Percentiles rank a stretch among this genome's conserved stretches.
These are phyloP conservation scores for Wickerhamomyces rabaulensis DNA, from an alignment of 805 yeast genomes.

Conservation along the genomic window DNA sequence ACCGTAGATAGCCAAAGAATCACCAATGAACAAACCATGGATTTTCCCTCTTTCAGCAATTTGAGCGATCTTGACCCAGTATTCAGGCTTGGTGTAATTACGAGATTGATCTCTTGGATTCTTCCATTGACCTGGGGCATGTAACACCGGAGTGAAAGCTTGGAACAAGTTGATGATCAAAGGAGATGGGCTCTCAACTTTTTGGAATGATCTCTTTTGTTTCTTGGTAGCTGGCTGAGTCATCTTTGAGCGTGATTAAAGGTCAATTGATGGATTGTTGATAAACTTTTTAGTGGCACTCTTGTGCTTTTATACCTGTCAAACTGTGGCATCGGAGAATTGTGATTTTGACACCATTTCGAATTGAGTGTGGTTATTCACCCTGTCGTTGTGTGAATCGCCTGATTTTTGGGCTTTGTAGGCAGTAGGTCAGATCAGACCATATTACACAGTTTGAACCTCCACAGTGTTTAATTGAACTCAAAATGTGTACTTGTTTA, in stretches of 20 bases:
- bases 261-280: background rate
- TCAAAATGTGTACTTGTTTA: too few species aligned
- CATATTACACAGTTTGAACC: background rate
- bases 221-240: background rate
- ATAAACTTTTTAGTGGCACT: background rate
- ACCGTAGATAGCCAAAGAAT: constrained; percentile 7
- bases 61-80: constrained; percentile 34
- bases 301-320: background rate
- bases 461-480: too few species aligned
- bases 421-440: background rate
- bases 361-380: background rate
- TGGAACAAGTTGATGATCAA: constrained; percentile 34
- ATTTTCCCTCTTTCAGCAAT: constrained; percentile 32
- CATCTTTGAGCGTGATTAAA: background rate
- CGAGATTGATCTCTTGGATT: constrained; percentile 32
- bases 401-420: background rate
- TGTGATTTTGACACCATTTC: background rate
- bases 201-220: constrained; percentile 3
- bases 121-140: constrained; percentile 32
- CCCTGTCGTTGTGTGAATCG: background rate
- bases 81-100: constrained; percentile 25
- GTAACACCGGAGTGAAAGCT: constrained; percentile 27
- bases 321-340: background rate
- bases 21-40: constrained; percentile 27
- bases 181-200: constrained; percentile 15